Base-by-base conservation (phyloP, 1,284 basidiomycete species). In the Phylloporus gajari region DNA sequence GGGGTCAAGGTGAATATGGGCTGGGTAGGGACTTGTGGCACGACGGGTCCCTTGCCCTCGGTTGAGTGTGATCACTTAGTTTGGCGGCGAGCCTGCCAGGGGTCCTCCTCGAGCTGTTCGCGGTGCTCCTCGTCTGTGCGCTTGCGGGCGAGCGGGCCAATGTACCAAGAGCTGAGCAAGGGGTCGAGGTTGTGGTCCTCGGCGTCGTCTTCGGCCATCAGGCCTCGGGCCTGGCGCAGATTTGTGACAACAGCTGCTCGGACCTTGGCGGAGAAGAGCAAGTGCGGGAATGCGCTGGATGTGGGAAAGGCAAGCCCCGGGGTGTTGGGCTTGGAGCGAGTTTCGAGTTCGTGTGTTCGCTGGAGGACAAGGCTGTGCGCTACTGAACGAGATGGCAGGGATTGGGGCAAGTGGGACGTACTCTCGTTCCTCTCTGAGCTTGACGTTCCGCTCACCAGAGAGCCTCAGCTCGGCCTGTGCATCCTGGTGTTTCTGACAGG, bases 281-380 rank as follows among this genome's bases (percentile, higher is more conserved):
- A 83, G 68, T 86, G 87, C 27, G 88, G 88, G 66, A 86, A 87
- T 56, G 88, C 87, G 68, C 83, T 86, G 76, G 84, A 84, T 68
- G 63, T 80, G 7, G 77, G 77, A 30, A 77, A 76, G 42, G 76
- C 72, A 2, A 75, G 51, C 9, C 70, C 74, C 32, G 77, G 77
- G 3, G 73, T 74, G 56, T 48, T 74, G 8, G 76, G 71, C 70
- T 78, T 80, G 0, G 77, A 74, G 25, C 80, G 78, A 56, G 80
- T 79, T 80, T 92, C 90, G 46, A 91, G 86, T 73, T 91, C 90
- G 73, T 85, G 83, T 75, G 91, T 89, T 53, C 90, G 88, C 75
- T 91, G 88, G 13, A 90, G 83, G 51, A 91, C 82, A 70, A 86
- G 78, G 70, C 91, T 92, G 77, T 46, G 67, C 53, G 40, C 62